Percentiles rank a stretch among this genome's conserved stretches.
Conservation (phyloP, 768 basidiomycete genomes). For the Tulasnella sp. region DNA sequence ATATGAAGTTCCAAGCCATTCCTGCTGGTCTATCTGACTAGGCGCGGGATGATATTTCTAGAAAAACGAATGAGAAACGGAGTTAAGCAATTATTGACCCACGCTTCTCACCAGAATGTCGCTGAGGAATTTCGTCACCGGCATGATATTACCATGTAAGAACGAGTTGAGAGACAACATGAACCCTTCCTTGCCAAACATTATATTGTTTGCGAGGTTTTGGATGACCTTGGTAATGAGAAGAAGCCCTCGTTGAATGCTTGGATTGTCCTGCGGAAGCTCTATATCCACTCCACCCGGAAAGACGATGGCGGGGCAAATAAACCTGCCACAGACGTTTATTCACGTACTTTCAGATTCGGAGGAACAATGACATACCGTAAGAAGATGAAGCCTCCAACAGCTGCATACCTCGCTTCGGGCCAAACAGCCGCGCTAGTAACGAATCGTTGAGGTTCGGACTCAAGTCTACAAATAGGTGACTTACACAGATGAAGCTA, state of each 20-base stretch:
- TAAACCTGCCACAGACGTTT: constrained; percentile 46
- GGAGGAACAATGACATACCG: constrained; percentile 34
- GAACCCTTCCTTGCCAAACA: constrained; percentile 81
- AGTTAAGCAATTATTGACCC: neutral
- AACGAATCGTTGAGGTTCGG: constrained; percentile 3
- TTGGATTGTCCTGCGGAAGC: constrained; percentile 42
- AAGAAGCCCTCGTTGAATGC: constrained; percentile 66
- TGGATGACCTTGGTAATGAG: constrained; percentile 86
- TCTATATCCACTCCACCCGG: constrained; percentile 79
- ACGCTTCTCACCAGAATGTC: constrained; percentile 47
- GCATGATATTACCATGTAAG: constrained; percentile 52
- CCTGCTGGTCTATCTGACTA: constrained; percentile 12
- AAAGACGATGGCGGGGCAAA: constrained; percentile 79
- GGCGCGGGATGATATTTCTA: constrained; percentile 28
- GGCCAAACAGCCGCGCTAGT: constrained; percentile 55
- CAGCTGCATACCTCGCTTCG: constrained; percentile 63
- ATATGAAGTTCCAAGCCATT: constrained; percentile 58
- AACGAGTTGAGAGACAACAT: constrained; percentile 74
- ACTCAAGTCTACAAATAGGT: constrained; percentile 12
- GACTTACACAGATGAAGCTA: constrained; percentile 62
- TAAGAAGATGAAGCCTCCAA: constrained; percentile 86
- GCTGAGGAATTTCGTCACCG: constrained; percentile 63
- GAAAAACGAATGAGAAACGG: neutral
- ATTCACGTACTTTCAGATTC: neutral
- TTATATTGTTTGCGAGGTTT: constrained; percentile 86